Evolutionary conservation across 345 rosid species (phyloP).

Genomic region (Trapa incisa): DNA sequence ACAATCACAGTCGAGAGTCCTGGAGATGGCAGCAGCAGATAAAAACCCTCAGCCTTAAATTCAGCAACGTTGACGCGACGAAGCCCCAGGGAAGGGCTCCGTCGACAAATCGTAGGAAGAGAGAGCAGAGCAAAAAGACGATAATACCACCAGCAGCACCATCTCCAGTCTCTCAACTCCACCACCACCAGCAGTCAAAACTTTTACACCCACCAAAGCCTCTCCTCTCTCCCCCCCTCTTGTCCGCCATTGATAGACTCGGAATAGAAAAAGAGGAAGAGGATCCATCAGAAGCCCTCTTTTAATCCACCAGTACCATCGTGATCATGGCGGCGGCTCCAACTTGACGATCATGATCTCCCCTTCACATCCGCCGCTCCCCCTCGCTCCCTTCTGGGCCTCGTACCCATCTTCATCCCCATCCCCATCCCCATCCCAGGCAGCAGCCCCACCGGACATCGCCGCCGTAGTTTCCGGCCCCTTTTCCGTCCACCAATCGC

Average conservation of each 20-base stretch:
- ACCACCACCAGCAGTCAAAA: conserved; percentile 5
- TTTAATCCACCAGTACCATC: neutral
- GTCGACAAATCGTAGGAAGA: neutral
- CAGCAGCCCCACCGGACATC: neutral
- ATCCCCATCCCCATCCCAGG: neutral
- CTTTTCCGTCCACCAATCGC: conserved; percentile 9
- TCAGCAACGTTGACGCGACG: no score
- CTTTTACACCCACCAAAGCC: conserved; percentile 3
- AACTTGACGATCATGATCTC: conserved; percentile 3
- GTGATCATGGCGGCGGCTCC: neutral
- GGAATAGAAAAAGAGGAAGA: neutral
- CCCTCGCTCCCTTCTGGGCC: conserved; percentile 3
- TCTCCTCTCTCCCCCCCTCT: neutral
- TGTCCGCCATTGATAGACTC: neutral
- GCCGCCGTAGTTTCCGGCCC: conserved; percentile 9
- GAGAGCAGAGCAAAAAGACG: neutral
- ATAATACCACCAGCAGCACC: conserved; percentile 14
- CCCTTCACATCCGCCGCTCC: conserved; percentile 8
- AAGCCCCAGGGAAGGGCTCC: no score
- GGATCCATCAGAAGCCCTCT: neutral
- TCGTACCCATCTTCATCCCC: conserved; percentile 6
- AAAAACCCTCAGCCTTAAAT: no score
- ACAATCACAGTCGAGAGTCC: no score
- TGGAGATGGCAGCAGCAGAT: no score
- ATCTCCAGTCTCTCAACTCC: neutral